phyloP scores from a whole-genome alignment of 2,329 filamentous ascomycete species.

The Diaporthe velutina region DNA sequence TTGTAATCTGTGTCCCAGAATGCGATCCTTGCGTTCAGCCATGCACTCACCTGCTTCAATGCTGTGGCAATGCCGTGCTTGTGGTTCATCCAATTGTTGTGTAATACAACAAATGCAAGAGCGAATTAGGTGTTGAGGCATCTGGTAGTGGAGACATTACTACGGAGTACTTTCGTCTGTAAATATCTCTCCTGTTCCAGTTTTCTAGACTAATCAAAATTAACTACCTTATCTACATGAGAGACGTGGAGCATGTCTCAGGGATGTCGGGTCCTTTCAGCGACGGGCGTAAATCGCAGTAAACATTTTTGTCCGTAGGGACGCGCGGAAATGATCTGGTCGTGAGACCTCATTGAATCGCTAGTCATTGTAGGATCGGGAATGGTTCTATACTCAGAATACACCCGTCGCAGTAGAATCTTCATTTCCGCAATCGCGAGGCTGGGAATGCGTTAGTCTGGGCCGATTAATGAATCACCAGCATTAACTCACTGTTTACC shows the following conservation, averaged over 20 bases:
- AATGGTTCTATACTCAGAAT: constrained; percentile 68
- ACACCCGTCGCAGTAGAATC: constrained; percentile 71
- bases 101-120: neutral
- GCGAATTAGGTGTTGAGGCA: neutral
- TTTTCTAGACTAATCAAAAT: no score
- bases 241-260: neutral
- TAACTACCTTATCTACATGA: neutral
- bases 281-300: constrained; percentile 56
- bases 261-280: constrained; percentile 44
- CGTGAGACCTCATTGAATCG: constrained; percentile 72
- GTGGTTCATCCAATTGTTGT: neutral
- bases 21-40: neutral
- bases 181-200: no score
- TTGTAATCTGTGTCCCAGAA: no score
- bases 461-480: neutral
- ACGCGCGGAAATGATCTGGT: constrained; percentile 76
- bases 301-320: constrained; percentile 71
- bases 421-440: constrained; percentile 80
- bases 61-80: neutral
- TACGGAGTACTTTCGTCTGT: neutral
- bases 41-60: neutral
- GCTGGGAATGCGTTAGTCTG: neutral
- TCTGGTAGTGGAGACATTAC: neutral
- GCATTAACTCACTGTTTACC: constrained; percentile 64
- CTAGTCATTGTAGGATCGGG: constrained; percentile 66